Conservation (phyloP, 2,329 filamentous ascomycete species). For the Chaetoscypha palmicola region DNA sequence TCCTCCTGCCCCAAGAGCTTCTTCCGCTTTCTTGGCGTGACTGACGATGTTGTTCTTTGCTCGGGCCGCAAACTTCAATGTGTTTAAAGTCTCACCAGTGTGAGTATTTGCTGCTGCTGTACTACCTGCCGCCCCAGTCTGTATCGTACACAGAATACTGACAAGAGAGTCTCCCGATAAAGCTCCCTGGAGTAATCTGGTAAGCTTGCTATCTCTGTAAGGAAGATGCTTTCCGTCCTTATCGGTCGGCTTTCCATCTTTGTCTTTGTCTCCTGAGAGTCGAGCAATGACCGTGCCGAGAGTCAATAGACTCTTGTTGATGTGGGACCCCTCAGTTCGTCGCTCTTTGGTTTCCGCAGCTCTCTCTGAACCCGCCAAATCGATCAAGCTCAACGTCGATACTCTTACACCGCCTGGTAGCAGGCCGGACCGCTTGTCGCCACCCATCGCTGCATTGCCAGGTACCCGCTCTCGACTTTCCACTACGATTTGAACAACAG, state of each 20-base stretch:
- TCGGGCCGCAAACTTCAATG: slow-evolving; percentile 89
- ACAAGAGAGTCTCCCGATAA: slow-evolving; percentile 90
- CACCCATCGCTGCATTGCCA: slow-evolving; percentile 37
- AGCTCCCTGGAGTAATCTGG: slow-evolving; percentile 82
- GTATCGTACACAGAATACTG: slow-evolving; percentile 95
- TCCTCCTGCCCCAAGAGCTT: slow-evolving; percentile 71
- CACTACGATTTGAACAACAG: slow-evolving; percentile 96
- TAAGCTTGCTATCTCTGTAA: slow-evolving; percentile 96
- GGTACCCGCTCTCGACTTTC: slow-evolving; percentile 86
- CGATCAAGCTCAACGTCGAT: slow-evolving; percentile 89
- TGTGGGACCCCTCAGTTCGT: slow-evolving; percentile 89
- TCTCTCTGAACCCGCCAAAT: slow-evolving; percentile 92
- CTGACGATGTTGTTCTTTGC: slow-evolving; percentile 98
- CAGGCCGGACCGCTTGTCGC: slow-evolving; percentile 62
- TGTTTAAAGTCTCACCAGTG: slow-evolving; percentile 85
- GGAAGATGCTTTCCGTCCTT: slow-evolving; percentile 89
- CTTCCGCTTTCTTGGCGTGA: slow-evolving; percentile 90
- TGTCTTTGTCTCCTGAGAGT: slow-evolving; percentile 84
- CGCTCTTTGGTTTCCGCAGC: slow-evolving; percentile 94
- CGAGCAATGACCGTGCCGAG: slow-evolving; percentile 91
- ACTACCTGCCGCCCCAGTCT: slow-evolving; percentile 72
- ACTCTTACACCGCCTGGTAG: slow-evolving; percentile 86
- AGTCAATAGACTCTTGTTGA: slow-evolving; percentile 95
- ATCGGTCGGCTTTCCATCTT: slow-evolving; percentile 62
- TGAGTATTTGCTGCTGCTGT: slow-evolving; percentile 66